Percentiles rank a stretch among this genome's conserved stretches.
Evolutionary conservation across 495 filamentous ascomycete species (phyloP).

Genomic region (Cenococcum geophilum): DNA sequence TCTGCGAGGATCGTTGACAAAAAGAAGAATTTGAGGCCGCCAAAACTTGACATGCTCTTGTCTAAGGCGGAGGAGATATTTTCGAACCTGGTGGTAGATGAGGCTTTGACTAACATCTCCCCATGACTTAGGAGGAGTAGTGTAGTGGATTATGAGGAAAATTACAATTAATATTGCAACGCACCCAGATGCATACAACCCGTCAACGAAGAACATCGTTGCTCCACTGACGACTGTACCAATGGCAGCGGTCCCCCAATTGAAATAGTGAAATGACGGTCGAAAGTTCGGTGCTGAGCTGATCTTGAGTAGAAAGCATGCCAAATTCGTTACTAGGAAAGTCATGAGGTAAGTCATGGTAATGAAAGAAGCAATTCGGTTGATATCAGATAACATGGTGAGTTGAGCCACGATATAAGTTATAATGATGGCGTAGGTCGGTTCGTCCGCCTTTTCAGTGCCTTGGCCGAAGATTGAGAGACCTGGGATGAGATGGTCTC

Average conservation of each 20-base stretch:
- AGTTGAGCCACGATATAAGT: constrained; percentile 72
- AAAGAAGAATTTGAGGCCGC: constrained; percentile 77
- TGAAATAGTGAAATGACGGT: constrained; percentile 83
- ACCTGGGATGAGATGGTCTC: constrained; percentile 74
- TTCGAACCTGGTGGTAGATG: constrained; percentile 88
- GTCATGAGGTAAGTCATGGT: constrained; percentile 85
- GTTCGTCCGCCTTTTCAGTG: constrained; percentile 67
- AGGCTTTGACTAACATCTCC: constrained; percentile 84
- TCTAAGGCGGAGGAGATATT: constrained; percentile 73
- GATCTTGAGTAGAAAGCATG: constrained; percentile 82
- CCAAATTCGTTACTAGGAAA: constrained; percentile 73
- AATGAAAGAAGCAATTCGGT: constrained; percentile 80
- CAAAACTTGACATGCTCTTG: constrained; percentile 92
- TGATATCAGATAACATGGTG: constrained; percentile 78
- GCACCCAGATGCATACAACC: constrained; percentile 68
- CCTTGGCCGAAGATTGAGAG: constrained; percentile 70
- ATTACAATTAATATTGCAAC: constrained; percentile 66
- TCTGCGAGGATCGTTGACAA: constrained; percentile 72
- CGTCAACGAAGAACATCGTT: constrained; percentile 88
- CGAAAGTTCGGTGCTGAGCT: constrained; percentile 91
- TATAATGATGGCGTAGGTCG: constrained; percentile 67
- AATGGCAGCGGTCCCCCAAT: constrained; percentile 70
- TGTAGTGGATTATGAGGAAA: constrained; percentile 81
- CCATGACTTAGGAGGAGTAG: constrained; percentile 78
- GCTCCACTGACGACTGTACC: constrained; percentile 67